Evolutionary conservation across 2,329 filamentous ascomycete species (phyloP).

Genomic region (Cladosporium sp.): DNA sequence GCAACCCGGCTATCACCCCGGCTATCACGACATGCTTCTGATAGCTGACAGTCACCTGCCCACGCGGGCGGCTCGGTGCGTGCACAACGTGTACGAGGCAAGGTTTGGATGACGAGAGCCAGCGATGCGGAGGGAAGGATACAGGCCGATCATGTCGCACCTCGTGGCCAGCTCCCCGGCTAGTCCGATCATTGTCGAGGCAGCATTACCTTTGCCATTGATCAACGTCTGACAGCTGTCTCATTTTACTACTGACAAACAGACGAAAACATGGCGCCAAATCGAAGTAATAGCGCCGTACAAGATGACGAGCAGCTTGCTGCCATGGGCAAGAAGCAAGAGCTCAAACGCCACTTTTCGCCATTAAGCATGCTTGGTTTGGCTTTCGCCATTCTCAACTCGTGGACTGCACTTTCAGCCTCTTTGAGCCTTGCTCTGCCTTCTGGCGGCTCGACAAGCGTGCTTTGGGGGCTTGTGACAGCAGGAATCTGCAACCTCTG

Average conservation of each 20-base stretch:
- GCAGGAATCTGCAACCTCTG: conserved; percentile 67
- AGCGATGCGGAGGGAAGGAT: background rate
- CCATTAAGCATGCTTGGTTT: conserved; percentile 61
- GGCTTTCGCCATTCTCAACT: conserved; percentile 64
- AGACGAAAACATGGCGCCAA: conserved; percentile 11
- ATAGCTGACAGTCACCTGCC: conserved; percentile 7
- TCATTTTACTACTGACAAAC: conserved; percentile 5
- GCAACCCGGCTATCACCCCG: background rate
- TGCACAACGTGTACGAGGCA: background rate
- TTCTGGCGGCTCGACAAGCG: conserved; percentile 68
- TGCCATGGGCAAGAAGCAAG: conserved; percentile 59
- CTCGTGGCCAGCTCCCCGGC: background rate
- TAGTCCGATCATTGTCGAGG: background rate
- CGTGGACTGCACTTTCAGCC: conserved; percentile 62
- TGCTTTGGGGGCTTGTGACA: conserved; percentile 68
- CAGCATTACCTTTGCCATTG: background rate
- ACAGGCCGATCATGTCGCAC: conserved; percentile 15
- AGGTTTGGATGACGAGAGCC: conserved; percentile 14
- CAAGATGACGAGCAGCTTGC: conserved; percentile 54
- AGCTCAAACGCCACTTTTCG: conserved; percentile 60
- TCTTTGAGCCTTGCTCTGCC: conserved; percentile 64
- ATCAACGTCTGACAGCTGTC: conserved; percentile 3
- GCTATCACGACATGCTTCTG: conserved; percentile 6
- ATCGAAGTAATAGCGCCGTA: conserved; percentile 8
- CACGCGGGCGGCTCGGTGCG: conserved; percentile 9